Base-by-base conservation (phyloP, 179 eudicot species). In the Silene coronaria region DNA sequence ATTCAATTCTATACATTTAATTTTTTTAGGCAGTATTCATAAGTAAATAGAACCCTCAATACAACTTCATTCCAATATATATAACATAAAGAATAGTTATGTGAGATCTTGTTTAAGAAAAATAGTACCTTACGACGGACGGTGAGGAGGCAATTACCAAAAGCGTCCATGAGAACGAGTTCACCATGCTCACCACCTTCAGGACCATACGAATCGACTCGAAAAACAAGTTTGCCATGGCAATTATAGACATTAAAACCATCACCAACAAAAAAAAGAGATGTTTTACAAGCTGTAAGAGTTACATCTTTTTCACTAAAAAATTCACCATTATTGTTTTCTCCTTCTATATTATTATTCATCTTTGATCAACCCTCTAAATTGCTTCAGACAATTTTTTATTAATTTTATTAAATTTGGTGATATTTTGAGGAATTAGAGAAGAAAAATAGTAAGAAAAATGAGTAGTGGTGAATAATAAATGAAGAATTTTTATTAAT, bases 41-140 rank as follows among this genome's bases (percentile, higher is more conserved):
- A n/a, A n/a, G n/a, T n/a, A n/a, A n/a, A n/a, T n/a, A n/a, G n/a
- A n/a, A n/a, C n/a, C n/a, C n/a, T n/a, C n/a, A n/a, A n/a, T n/a
- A n/a, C n/a, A n/a, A n/a, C n/a, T n/a, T n/a, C n/a, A n/a, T n/a
- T n/a, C n/a, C n/a, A n/a, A n/a, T n/a, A n/a, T 53, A 14, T 14
- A 4, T 53, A 51, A 63, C n/a, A 26, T 17, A 26, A 6, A 63
- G n/a, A 14, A n/a, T n/a, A n/a, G n/a, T n/a, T n/a, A n/a, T n/a
- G n/a, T n/a, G n/a, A n/a, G n/a, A n/a, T n/a, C n/a, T n/a, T 0
- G 32, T 27, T 26, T 27, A 10, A 14, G 8, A 9, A 3, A 26
- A 3, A 57, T 4, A 26, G 2, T 84, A 92, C 97, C 92, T 92
- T 92, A 13, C 97, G 96, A 36, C 97, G 92, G 64, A 91, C 92